A percentile compares a stretch with the other conserved stretches of the same genome.
phyloP scores from a whole-genome alignment of 1,139 yeast genomes.

The Taphrina sp. region DNA sequence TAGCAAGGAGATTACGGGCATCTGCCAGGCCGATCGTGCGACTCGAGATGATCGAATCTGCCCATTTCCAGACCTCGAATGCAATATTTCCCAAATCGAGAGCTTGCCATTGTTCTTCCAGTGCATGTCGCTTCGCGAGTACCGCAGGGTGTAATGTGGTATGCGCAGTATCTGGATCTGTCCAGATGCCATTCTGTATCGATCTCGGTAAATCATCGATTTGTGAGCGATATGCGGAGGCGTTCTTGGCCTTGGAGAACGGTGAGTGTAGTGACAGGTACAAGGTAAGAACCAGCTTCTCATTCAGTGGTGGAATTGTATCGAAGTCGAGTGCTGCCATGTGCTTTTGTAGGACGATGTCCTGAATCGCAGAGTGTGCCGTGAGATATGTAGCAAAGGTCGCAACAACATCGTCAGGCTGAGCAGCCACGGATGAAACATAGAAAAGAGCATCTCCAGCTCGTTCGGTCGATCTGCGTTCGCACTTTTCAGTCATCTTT shows the following conservation, averaged over 20 bases:
- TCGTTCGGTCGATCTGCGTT: no score
- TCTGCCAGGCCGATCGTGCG: conserved; percentile 21
- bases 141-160: conserved; percentile 8
- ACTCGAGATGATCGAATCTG: conserved; percentile 18
- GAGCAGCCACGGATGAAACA: no score
- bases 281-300: conserved; percentile 3
- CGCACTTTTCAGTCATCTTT: no score
- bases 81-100: conserved; percentile 4
- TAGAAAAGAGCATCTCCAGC: conserved; percentile 7
- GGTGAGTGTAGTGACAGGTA: neutral
- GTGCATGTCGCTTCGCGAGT: conserved; percentile 3
- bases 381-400: neutral
- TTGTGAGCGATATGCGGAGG: neutral
- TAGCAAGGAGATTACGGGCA: neutral
- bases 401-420: no score
- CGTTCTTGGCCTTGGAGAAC: no score
- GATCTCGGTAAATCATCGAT: conserved; percentile 3
- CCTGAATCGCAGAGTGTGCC: neutral
- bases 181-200: conserved; percentile 18
- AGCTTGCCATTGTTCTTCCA: conserved; percentile 2
- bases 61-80: conserved; percentile 25
- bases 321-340: neutral
- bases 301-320: neutral
- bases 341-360: neutral
- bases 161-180: neutral